Base-by-base conservation (phyloP, 305 asterid genomes). In the Stenogyne calaminthoides region DNA sequence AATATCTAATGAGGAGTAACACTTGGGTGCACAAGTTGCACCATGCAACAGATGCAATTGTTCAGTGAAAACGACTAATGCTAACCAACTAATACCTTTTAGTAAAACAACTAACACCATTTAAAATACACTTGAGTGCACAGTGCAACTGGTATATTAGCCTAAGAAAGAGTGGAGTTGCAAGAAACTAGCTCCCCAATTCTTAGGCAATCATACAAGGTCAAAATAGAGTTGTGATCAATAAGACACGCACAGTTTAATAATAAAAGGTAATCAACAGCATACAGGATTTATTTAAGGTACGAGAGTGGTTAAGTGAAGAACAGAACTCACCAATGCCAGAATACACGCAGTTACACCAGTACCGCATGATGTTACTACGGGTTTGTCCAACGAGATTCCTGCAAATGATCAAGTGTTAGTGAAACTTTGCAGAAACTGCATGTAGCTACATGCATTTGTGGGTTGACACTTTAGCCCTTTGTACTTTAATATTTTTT, bases 261-360 rank as follows among this genome's bases (percentile, higher is more conserved):
- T 16, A 29, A 34, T 25, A 22, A 18, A 37, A 40, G 51, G 36
- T 22, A 37, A 51, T 52, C 34, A 61, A 16, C 42, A 14, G 19
- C 54, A 46, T 46, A 46, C 39, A 51, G 40, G 15, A 3, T 63
- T 74, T 67, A 46, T 19, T n/a, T n/a, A 20, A 2, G n/a, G 6
- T 67, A 37, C 51, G 36, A 67, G 69, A 49, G 60, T 34, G 52
- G 36, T 44, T 34, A 65, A 18, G 12, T 19, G 68, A 70, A 61
- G 16, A 70, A 15, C 15, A 63, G 47, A 49, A 67, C 70, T 88
- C 63, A 95, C 99, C 98, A 95, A 78, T 47, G 98, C 89, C 66
- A 95, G 88, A 76, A 95, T 70, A 75, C 99, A 95, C 19, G 99
- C 98, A 54, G 99, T 95, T 59, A 95, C 97, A 65, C 99, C 99